A percentile compares a stretch with the other conserved stretches of the same genome.
phyloP scores from a whole-genome alignment of 352 stramenopile genomes.

The Globisporangium orthogonon region DNA sequence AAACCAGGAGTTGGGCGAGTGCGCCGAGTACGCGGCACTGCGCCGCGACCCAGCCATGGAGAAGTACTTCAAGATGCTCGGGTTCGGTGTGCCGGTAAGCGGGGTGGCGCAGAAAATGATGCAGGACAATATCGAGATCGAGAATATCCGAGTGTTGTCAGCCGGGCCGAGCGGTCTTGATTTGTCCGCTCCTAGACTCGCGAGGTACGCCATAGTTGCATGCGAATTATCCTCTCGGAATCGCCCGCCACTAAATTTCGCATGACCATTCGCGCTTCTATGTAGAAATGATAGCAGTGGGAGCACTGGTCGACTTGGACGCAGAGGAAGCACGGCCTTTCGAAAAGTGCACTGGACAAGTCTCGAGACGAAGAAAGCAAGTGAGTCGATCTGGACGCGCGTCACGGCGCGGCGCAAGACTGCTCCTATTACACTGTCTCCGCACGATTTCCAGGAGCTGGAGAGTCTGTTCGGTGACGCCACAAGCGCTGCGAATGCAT shows the following conservation, averaged over 20 bases:
- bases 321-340: slow-evolving; percentile 40
- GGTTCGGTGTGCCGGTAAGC: slow-evolving; percentile 58
- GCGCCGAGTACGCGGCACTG: slow-evolving; percentile 45
- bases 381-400: slow-evolving; percentile 68
- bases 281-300: slow-evolving; percentile 6
- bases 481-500: slow-evolving; percentile 2
- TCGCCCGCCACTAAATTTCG: background rate
- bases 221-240: background rate
- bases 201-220: background rate
- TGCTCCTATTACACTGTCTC: slow-evolving; percentile 62
- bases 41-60: slow-evolving; percentile 53
- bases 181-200: background rate
- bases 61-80: slow-evolving; percentile 87
- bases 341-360: slow-evolving; percentile 81
- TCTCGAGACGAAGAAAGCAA: slow-evolving; percentile 47
- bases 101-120: slow-evolving; percentile 78
- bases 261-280: background rate
- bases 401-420: slow-evolving; percentile 53
- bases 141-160: slow-evolving; percentile 57
- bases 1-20: slow-evolving; percentile 20
- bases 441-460: slow-evolving; percentile 62
- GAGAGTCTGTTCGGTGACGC: slow-evolving; percentile 45
- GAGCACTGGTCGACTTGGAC: slow-evolving; percentile 13
- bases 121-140: slow-evolving; percentile 56
- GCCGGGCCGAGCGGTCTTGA: slow-evolving; percentile 30